phyloP scores from a whole-genome alignment of 495 filamentous ascomycete species.

The Hypomontagnella monticulosa region DNA sequence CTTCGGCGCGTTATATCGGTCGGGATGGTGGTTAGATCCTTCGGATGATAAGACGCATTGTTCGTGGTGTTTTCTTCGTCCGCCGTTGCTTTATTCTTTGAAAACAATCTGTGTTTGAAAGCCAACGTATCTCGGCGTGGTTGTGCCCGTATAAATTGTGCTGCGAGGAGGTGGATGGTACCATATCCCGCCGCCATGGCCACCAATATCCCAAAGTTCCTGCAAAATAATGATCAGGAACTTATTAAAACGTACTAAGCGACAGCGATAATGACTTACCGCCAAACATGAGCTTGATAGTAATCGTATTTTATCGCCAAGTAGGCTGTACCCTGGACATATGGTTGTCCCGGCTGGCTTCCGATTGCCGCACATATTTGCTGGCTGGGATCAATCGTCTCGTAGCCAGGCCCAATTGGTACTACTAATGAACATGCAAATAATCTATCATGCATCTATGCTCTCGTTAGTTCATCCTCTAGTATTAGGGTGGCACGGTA shows the following conservation, averaged over 20 bases:
- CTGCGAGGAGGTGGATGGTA: constrained; percentile 65
- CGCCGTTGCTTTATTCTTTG: neutral
- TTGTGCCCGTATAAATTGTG: constrained; percentile 60
- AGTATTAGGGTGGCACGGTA: neutral
- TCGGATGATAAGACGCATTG: neutral
- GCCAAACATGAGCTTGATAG: constrained; percentile 66
- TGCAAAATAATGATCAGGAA: constrained; percentile 57
- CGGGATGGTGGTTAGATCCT: neutral
- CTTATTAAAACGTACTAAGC: constrained; percentile 21
- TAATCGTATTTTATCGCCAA: constrained; percentile 65
- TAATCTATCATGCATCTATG: neutral
- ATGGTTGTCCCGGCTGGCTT: constrained; percentile 54
- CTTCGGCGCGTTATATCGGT: neutral
- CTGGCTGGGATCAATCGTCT: constrained; percentile 45
- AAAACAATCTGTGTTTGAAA: neutral
- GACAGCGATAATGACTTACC: constrained; percentile 70
- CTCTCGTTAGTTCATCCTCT: neutral
- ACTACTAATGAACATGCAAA: neutral
- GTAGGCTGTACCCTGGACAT: constrained; percentile 63
- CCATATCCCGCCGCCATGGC: constrained; percentile 61
- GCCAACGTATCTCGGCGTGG: neutral
- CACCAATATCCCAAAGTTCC: constrained; percentile 24
- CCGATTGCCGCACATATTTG: constrained; percentile 66
- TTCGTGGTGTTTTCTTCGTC: neutral
- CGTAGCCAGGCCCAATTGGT: neutral